These are phyloP conservation scores for Lecanosticta acicola DNA, from an alignment of 2,329 filamentous ascomycete genomes.

Conservation along the genomic window DNA sequence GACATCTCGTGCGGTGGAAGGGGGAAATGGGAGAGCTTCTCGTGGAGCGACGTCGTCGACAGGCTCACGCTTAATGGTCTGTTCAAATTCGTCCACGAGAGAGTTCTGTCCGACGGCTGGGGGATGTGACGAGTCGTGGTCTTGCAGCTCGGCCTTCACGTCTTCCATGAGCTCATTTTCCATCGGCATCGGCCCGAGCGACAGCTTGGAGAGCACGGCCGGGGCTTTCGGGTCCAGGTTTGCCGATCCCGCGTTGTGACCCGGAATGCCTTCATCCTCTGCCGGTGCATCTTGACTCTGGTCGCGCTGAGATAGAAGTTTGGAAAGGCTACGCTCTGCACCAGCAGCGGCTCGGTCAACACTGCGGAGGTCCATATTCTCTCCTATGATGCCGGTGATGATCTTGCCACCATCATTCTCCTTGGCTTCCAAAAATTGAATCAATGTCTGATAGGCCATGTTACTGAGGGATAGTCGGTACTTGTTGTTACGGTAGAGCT, in stretches of 20 bases:
- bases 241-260: conserved; percentile 60
- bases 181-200: conserved; percentile 76
- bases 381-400: conserved; percentile 66
- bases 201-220: conserved; percentile 56
- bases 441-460: conserved; percentile 72
- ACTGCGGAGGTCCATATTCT: conserved; percentile 54
- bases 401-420: conserved; percentile 72
- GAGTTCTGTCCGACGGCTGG: conserved; percentile 65
- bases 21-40: conserved; percentile 76
- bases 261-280: conserved; percentile 64
- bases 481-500: conserved; percentile 77
- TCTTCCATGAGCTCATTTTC: conserved; percentile 78
- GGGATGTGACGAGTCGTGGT: conserved; percentile 74
- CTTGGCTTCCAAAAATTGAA: conserved; percentile 86
- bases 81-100: conserved; percentile 81
- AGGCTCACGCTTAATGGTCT: conserved; percentile 79
- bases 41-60: conserved; percentile 71
- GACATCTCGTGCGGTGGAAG: conserved; percentile 82
- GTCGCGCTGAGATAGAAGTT: conserved; percentile 52
- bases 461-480: conserved; percentile 87
- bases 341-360: conserved; percentile 51
- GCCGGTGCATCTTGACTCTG: conserved; percentile 54
- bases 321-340: conserved; percentile 55
- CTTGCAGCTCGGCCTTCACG: conserved; percentile 77
- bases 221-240: conserved; percentile 55